Base-by-base conservation (phyloP, 2,329 filamentous ascomycete species). In the Fusarium incarnatum region DNA sequence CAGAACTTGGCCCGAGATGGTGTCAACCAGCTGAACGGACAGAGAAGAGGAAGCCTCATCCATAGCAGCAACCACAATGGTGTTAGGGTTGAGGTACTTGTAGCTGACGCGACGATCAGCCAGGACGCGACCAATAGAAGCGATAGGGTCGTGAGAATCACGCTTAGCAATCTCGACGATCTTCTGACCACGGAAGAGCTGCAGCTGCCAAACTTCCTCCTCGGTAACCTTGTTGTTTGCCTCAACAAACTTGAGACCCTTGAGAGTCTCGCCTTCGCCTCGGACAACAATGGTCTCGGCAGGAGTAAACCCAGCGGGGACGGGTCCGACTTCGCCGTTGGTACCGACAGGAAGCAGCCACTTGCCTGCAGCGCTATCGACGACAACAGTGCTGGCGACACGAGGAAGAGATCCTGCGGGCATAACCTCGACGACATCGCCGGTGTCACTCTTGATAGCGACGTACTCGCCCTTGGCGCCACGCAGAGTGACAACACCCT, bases 41-140 rank as follows among this genome's bases (percentile, higher is more conserved):
- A 94, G 88, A 2, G 85, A 86, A 6, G 83, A 85, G 5, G 85
- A 76, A 13, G 83, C 82, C 23, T 91, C 86, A 34, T 91, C 86
- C 4, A 90, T 82, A 2, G 92, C 86, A 3, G 92, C 92, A 47
- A 97, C 85, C 1, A 98, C 86, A 4, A 94, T 85, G 9, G 93
- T 87, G 80, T 97, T 98, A 1, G 93, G 89, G 81, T 97, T 97
- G 42, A 99, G 83, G 78, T 98, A 98, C 82, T 99, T 99, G 88
- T 99, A 99, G 68, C 95, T 88, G 49, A 99, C 96, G n/a, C 90
- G 91, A 45, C 96, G 89, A 76, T 99, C 92, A 27, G 94, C 94
- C 23, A 99, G 87, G 3, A 98, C 96, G 63, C 93, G 94, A 12
- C 96, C 96, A 73, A 99, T 97, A 1, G 96, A 98, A 5, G 96